Evolutionary conservation across 371 early-diverging fungal species (phyloP), one percentile per base, ranked within the genome.

Genomic region (Lichtheimia ornata): DNA sequence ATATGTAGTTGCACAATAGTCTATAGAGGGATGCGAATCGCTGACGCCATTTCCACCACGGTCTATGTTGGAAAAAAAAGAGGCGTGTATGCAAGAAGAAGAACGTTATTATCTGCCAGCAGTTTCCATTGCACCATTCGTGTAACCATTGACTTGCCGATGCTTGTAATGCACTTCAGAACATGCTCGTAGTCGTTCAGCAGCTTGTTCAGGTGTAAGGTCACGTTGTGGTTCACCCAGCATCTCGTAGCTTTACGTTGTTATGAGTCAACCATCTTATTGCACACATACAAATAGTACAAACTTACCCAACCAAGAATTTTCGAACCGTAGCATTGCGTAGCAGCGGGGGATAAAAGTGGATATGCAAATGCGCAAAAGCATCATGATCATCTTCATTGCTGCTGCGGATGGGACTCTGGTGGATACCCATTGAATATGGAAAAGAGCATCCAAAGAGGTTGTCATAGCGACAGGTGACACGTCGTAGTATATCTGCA

Each of bases 171-270:
- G 89, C n/a, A 77, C 71, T 58, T 84, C 83, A 28, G 88, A 75
- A 35, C 83, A 79, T 13, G 68, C 78, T 6, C 82, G 69, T 50
- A 88, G 74, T 24, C 85, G 75, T 22, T 72, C 76, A 17, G 94
- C 94, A 11, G 95, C 94, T 71, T 91, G 90, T 65, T 97, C 98
- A 18, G 95, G 88, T 0, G 97, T 96, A 58, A 97, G 67, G 70
- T 97, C 98, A 44, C 98, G 89, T 73, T 97, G 97, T n/a, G 95
- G 85, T 66, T 95, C 94, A 35, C 85, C 97, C 61, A 97, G 63
- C 88, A 97, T 90, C 74, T 97, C 97, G 66, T 90, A 97, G 9
- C 90, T 89, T 60, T n/a, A 15, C 44, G 18, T 25, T 44, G 1
- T 47, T 2, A 28, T 41, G 20, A 11, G 18, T 18, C 0, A 12